Evolutionary conservation across 2,329 filamentous ascomycete species (phyloP).

Genomic region (Colletotrichum sp.): DNA sequence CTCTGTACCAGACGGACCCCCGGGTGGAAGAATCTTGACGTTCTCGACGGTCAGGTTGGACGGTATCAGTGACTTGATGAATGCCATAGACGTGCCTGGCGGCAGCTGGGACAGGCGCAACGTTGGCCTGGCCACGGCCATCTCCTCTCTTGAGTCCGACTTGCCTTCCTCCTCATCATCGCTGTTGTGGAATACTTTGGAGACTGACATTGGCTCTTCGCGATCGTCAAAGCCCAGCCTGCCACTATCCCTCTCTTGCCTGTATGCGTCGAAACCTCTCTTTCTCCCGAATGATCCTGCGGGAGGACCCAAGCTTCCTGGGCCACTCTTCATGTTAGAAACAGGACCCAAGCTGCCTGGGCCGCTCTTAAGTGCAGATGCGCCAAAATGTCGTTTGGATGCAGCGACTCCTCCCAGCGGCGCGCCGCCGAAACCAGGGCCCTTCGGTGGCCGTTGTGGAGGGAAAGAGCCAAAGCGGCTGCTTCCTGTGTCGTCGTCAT

Average conservation of each 20-base stretch:
- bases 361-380: conserved; percentile 61
- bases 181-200: conserved; percentile 76
- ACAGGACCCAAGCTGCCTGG: conserved; percentile 66
- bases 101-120: conserved; percentile 66
- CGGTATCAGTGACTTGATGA: conserved; percentile 64
- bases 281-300: conserved; percentile 58
- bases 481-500: conserved; percentile 51
- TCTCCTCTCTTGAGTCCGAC: conserved; percentile 56
- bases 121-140: conserved; percentile 66
- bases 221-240: conserved; percentile 45
- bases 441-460: conserved; percentile 1
- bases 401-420: conserved; percentile 28
- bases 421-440: conserved; percentile 30
- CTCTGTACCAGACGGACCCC: conserved; percentile 59
- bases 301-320: conserved; percentile 64
- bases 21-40: conserved; percentile 71
- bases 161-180: conserved; percentile 58
- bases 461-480: conserved; percentile 13
- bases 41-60: conserved; percentile 70
- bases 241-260: conserved; percentile 35
- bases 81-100: conserved; percentile 62
- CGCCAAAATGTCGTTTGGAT: conserved; percentile 70
- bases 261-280: conserved; percentile 55
- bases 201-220: conserved; percentile 60
- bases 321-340: conserved; percentile 62